Base-by-base conservation (phyloP, 305 asterid genomes). In the Lippia alba region DNA sequence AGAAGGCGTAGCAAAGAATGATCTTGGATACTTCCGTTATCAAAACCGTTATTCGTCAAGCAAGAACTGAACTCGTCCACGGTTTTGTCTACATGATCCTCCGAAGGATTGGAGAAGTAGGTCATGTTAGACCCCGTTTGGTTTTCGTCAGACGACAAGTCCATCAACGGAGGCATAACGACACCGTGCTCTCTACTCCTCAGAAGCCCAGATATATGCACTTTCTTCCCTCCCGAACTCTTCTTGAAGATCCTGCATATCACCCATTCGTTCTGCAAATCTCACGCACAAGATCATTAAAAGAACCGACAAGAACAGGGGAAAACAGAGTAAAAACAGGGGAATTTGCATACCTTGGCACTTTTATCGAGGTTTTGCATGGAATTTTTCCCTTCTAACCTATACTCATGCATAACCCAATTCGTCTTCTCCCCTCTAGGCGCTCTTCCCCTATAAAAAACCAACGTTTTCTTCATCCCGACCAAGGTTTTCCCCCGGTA, bases 341-440 rank as follows among this genome's bases (percentile, higher is more conserved):
- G 82, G 65, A 67, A 66, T 18, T 6, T 62, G 1, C 14, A 30
- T 53, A 84, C 86, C 80, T 74, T 69, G 0, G 65, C 40, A 12
- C 36, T 19, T 66, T 62, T 67, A 6, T 56, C 60, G 64, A 72
- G 67, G 9, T 72, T 65, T 18, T 55, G 51, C 8, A 46, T 6
- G 8, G 82, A 71, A 30, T 53, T 12, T 0, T 73, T 75, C 45
- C 74, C 82, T 10, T 82, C 76, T 36, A 82, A 75, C 75, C 85
- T 77, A 19, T 70, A 82, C 56, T 84, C 87, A 80, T 81, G 86
- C 83, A 79, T 84, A 18, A 84, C 86, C 89, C 89, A 84, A 59
- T 77, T 70, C 12, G 76, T 65, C 50, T 77, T 84, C 19, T 79
- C 77, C 2, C 88, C 88, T 74, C 54, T 81, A 3, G 88, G 88